These are phyloP conservation scores for Croton laevigatus DNA, from an alignment of 441 rosid genomes.

Conservation along the genomic window DNA sequence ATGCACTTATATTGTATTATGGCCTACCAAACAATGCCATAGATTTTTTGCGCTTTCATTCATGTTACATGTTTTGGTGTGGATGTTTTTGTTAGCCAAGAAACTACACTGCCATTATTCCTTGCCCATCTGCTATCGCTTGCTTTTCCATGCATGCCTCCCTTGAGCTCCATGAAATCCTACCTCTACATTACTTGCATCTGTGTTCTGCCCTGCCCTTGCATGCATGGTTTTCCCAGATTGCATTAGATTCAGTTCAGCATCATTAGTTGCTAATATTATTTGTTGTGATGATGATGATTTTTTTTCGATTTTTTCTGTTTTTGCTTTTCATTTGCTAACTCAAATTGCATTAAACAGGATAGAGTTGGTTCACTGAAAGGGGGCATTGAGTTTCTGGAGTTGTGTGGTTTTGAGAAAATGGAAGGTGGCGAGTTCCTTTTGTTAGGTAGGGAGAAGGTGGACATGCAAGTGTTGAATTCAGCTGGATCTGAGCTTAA, in stretches of 20 bases:
- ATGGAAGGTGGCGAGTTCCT: slow-evolving; percentile 75
- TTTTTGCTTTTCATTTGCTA: neutral
- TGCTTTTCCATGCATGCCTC: neutral
- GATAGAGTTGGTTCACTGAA: slow-evolving; percentile 82
- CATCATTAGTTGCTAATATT: neutral
- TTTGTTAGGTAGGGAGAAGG: slow-evolving; percentile 72
- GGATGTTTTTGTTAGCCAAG: neutral
- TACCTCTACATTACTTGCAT: neutral
- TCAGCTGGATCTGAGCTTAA: slow-evolving; percentile 87
- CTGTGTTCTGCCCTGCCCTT: neutral
- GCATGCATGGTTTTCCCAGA: neutral
- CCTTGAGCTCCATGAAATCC: neutral
- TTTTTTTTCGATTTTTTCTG: neutral
- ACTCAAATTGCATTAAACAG: slow-evolving; percentile 37
- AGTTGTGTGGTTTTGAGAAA: slow-evolving; percentile 88
- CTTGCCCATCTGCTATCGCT: neutral
- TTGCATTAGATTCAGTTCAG: neutral
- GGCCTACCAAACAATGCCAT: too few relatives aligned
- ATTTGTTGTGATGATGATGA: neutral
- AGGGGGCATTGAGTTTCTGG: slow-evolving; percentile 80
- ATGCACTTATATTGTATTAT: too few relatives aligned
- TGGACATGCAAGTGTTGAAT: slow-evolving; percentile 66
- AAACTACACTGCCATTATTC: neutral
- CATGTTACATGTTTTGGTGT: neutral
- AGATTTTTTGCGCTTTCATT: neutral